Evolutionary conservation across 2,329 filamentous ascomycete genomes (phyloP), one percentile per base, ranked within the genome.

Genomic region (Emmonsia crescens): DNA sequence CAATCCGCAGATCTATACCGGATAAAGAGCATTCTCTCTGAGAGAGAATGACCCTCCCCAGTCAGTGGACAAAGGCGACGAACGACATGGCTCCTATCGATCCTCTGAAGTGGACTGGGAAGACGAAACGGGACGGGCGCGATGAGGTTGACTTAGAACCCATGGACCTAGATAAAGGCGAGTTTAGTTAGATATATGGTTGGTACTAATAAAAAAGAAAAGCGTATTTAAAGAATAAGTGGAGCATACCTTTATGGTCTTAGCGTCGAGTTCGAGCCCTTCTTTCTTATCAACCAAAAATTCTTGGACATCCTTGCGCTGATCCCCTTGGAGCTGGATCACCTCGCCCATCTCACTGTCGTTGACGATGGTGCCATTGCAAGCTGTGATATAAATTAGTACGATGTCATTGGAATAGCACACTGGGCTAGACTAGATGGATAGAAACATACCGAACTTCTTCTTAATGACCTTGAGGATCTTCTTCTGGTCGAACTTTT

Each of bases 381-480:
- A 97, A 79, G 94, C 93, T 90, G 66, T 6, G 14, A 57, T 59
- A 60, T 66, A 58, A 19, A 65, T 74, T 63, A 74, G 69, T 61
- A 42, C 46, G 0, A 19, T n/a, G 40, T 24, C 38, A 52, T 24
- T 6, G 51, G 44, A 49, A 27, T 2, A 16, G n/a, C n/a, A n/a
- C n/a, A n/a, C n/a, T n/a, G n/a, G n/a, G n/a, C n/a, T n/a, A 38
- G 42, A 31, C 33, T 31, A 14, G 42, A 24, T 42, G 16, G 19
- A 9, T 52, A 51, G 21, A 42, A 61, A 75, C 85, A 66, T 83
- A 91, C 88, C 89, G 75, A 97, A 97, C 78, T 96, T 94, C 86
- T 97, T 97, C 88, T 97, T 97, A 84, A 97, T 96, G 80, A 96
- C 92, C 84, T 96, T 96, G 74, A 99, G 87, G 77, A 99, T 96